These are phyloP conservation scores for Hericium coralloides DNA, from an alignment of 768 basidiomycete species.

Conservation along the genomic window DNA sequence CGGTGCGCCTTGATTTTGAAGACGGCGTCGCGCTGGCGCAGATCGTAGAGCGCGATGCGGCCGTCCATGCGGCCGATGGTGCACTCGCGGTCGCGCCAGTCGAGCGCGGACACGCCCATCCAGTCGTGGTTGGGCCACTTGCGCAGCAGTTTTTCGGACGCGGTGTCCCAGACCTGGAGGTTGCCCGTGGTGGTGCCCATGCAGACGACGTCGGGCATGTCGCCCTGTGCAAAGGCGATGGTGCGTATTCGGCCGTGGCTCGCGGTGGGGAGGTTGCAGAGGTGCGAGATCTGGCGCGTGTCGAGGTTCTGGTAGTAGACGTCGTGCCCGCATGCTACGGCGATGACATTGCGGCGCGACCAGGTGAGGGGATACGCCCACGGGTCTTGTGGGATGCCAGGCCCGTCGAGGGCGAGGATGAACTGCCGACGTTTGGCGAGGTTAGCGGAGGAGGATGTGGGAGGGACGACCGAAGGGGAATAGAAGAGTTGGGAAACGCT, in stretches of 20 bases:
- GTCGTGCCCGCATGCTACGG: constrained; percentile 50
- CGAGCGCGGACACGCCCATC: constrained; percentile 31
- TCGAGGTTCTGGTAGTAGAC: constrained; percentile 57
- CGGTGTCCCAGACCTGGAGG: constrained; percentile 48
- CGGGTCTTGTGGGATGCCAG: constrained; percentile 44
- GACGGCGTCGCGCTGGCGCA: constrained; percentile 22
- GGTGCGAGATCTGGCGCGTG: constrained; percentile 40
- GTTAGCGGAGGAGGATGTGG: constrained; percentile 50
- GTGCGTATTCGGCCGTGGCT: constrained; percentile 32
- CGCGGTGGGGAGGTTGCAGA: constrained; percentile 32
- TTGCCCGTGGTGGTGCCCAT: constrained; percentile 42
- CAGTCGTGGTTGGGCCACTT: constrained; percentile 27
- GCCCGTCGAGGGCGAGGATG: constrained; percentile 53
- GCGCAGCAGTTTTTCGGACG: constrained; percentile 18
- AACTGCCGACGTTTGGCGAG: constrained; percentile 46
- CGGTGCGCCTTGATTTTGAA: constrained; percentile 22
- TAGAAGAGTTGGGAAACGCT: constrained; percentile 45
- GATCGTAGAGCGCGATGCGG: constrained; percentile 28
- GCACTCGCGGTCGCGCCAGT: constrained; percentile 22
- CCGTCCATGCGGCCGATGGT: constrained; percentile 33
- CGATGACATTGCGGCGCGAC: constrained; percentile 51
- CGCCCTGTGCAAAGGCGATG: constrained; percentile 42
- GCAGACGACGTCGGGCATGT: constrained; percentile 35
- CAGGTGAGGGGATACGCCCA: constrained; percentile 54
- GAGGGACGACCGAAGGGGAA: constrained; percentile 19